Evolutionary conservation across 192 early-diverging fungal species (phyloP).

Genomic region (Funneliformis mosseae): DNA sequence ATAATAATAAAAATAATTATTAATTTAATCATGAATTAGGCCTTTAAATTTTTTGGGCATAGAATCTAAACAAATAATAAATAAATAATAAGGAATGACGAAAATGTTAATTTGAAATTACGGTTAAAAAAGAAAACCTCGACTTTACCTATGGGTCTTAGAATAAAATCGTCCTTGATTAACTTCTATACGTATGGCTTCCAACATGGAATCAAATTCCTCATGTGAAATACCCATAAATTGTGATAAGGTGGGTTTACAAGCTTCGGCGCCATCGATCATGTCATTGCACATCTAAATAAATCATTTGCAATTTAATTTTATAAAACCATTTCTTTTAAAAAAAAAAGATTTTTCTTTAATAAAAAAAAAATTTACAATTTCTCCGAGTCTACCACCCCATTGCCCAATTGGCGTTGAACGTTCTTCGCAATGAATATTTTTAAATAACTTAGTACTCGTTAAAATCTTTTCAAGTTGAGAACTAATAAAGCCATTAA

Average conservation of each 20-base stretch:
- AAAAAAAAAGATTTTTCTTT: background rate
- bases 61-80: slow-evolving; percentile 6
- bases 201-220: slow-evolving; percentile 14
- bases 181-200: background rate
- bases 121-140: background rate
- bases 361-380: slow-evolving; percentile 3
- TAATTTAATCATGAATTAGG: background rate
- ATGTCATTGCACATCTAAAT: background rate
- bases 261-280: background rate
- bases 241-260: slow-evolving; percentile 17
- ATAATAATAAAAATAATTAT: too few relatives aligned
- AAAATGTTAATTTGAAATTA: background rate
- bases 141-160: background rate
- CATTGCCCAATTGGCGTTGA: slow-evolving; percentile 1
- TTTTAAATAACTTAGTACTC: background rate
- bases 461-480: background rate
- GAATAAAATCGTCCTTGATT: background rate
- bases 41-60: slow-evolving; percentile 5
- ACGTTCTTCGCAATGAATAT: background rate
- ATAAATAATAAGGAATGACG: background rate
- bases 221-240: slow-evolving; percentile 11
- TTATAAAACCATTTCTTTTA: background rate
- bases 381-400: slow-evolving; percentile 26
- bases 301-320: too few relatives aligned
- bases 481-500: slow-evolving; percentile 4